These are phyloP conservation scores for Eimeria sp. DNA, from an alignment of 169 alveolate genomes.

Conservation along the genomic window DNA sequence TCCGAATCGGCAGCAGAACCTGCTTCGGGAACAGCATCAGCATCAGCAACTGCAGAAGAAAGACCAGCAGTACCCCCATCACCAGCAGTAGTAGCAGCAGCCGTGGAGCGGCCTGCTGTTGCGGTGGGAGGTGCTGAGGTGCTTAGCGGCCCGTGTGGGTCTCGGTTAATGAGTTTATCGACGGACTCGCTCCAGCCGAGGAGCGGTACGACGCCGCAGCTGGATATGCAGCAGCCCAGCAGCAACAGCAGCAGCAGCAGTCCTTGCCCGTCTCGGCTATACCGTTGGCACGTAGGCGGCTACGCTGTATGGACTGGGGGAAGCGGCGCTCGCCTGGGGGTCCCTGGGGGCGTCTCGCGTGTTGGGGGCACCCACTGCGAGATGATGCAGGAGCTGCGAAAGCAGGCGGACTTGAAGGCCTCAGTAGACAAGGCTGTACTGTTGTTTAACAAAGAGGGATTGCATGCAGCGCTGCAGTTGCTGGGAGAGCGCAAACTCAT, in stretches of 20 bases:
- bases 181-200: slow-evolving; percentile 32
- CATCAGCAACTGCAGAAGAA: not conserved
- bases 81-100: slow-evolving; percentile 1
- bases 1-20: not conserved
- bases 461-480: slow-evolving; percentile 66
- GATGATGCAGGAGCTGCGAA: slow-evolving; percentile 54
- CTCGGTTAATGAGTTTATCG: slow-evolving; percentile 18
- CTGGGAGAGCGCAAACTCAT: slow-evolving; percentile 64
- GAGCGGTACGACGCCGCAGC: not conserved
- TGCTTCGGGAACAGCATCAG: not conserved
- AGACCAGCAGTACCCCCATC: not conserved
- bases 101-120: not conserved
- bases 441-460: slow-evolving; percentile 72
- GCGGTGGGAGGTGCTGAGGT: not conserved
- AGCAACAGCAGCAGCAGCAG: slow-evolving; percentile 57
- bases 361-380: slow-evolving; percentile 43
- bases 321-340: not conserved
- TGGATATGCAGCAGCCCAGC: not conserved
- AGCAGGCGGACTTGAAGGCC: slow-evolving; percentile 68
- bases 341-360: slow-evolving; percentile 32
- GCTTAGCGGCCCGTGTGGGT: not conserved
- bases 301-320: slow-evolving; percentile 50
- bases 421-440: slow-evolving; percentile 79
- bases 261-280: slow-evolving; percentile 8
- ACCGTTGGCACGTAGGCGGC: slow-evolving; percentile 48